These are phyloP conservation scores for Bacidia rubella DNA, from an alignment of 495 filamentous ascomycete genomes.

Conservation along the genomic window DNA sequence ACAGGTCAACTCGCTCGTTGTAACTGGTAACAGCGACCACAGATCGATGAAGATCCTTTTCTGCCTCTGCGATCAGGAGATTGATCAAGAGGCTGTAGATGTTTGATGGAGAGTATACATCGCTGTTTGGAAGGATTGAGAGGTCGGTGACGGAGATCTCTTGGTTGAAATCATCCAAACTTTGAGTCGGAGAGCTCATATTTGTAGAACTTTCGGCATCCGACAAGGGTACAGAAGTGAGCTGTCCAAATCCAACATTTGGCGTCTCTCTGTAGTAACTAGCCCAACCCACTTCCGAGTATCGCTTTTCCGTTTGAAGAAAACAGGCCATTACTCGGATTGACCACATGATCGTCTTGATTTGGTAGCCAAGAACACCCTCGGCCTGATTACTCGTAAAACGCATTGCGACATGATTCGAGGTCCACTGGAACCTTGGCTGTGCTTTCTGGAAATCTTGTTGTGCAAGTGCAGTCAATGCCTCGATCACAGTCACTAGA, in stretches of 20 bases:
- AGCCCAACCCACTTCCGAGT: background rate
- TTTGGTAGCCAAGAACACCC: background rate
- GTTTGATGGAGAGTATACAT: background rate
- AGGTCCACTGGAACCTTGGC: background rate
- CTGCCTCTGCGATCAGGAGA: background rate
- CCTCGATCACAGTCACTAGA: conserved; percentile 7
- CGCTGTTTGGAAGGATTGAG: background rate
- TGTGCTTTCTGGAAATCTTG: background rate
- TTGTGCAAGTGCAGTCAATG: conserved; percentile 16
- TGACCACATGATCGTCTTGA: conserved; percentile 4
- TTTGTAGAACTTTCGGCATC: background rate
- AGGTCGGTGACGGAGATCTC: background rate
- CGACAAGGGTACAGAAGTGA: background rate
- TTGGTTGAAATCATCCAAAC: background rate
- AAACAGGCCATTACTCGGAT: background rate
- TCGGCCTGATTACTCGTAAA: background rate
- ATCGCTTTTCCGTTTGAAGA: background rate
- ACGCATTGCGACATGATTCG: background rate
- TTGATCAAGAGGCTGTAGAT: background rate
- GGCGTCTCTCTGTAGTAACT: background rate
- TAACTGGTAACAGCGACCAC: background rate
- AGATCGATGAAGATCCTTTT: background rate
- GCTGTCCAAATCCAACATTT: background rate
- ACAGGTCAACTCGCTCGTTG: background rate
- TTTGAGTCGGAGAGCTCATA: background rate